These are phyloP conservation scores for Arthrobotrys conoides DNA, from an alignment of 2,329 filamentous ascomycete species.

Conservation along the genomic window DNA sequence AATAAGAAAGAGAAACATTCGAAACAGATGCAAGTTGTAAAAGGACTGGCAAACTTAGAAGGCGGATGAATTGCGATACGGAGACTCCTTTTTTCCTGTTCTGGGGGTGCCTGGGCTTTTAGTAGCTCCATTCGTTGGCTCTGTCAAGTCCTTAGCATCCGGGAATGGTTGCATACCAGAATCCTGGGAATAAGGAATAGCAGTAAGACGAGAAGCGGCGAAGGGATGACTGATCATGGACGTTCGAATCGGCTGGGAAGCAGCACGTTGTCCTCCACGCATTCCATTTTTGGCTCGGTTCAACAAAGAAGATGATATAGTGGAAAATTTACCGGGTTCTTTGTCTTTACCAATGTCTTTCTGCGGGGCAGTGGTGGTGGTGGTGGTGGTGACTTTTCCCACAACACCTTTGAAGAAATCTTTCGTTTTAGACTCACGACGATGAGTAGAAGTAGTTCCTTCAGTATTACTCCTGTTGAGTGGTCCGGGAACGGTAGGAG, in stretches of 20 bases:
- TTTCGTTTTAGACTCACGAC: conserved; percentile 3
- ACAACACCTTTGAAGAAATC: conserved; percentile 25
- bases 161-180: background rate
- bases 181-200: background rate
- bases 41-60: background rate
- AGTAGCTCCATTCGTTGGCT: background rate
- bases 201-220: background rate
- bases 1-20: background rate
- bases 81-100: background rate
- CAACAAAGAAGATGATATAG: background rate
- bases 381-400: conserved; percentile 8
- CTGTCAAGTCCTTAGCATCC: background rate
- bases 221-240: conserved; percentile 6
- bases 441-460: background rate
- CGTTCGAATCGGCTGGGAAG: background rate
- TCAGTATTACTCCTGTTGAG: background rate
- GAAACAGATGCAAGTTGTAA: background rate
- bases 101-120: background rate
- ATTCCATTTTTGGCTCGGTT: conserved; percentile 1
- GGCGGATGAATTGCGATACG: conserved; percentile 2
- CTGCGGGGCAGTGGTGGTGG: too few relatives aligned
- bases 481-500: background rate
- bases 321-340: background rate
- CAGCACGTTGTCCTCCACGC: background rate
- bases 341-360: background rate